Conservation (phyloP, 768 basidiomycete genomes). For the Rhodotorula sphaerocarpa region DNA sequence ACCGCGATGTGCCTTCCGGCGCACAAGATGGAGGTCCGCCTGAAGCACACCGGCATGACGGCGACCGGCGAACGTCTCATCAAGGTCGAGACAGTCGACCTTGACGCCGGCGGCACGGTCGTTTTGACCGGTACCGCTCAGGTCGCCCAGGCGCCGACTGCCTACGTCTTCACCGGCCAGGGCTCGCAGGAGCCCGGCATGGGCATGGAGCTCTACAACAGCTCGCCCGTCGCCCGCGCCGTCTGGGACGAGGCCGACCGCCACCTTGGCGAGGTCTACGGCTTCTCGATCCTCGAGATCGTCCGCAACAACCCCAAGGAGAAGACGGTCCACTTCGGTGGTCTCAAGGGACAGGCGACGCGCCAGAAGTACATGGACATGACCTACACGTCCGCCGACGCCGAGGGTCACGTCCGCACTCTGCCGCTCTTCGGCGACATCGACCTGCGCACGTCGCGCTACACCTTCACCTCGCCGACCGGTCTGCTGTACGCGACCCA, state of each 20-base stretch:
- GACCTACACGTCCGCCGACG: constrained; percentile 91
- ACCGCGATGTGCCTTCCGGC: constrained; percentile 94
- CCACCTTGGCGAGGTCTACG: constrained; percentile 87
- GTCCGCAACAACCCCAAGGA: constrained; percentile 83
- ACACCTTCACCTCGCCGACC: constrained; percentile 95
- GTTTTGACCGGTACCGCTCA: constrained; percentile 87
- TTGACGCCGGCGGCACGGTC: constrained; percentile 63
- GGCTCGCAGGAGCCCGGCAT: constrained; percentile 96
- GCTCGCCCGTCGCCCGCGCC: constrained; percentile 82
- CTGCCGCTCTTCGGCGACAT: constrained; percentile 94
- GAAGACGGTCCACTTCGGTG: constrained; percentile 98
- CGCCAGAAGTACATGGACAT: constrained; percentile 99
- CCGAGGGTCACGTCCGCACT: constrained; percentile 90
- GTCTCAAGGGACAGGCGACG: constrained; percentile 96
- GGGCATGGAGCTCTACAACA: constrained; percentile 97
- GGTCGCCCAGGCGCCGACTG: constrained; percentile 79
- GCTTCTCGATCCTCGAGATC: constrained; percentile 97
- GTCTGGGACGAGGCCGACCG: constrained; percentile 96
- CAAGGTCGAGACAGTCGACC: constrained; percentile 74
- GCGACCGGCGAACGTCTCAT: constrained; percentile 86
- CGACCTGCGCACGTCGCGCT: constrained; percentile 83
- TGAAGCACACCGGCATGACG: constrained; percentile 78
- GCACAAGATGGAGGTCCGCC: constrained; percentile 73
- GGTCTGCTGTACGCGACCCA: constrained; percentile 96
- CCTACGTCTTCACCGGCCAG: constrained; percentile 96